These are phyloP conservation scores for Lactuca sativa DNA, from an alignment of 129 eudicot species.

Conservation along the genomic window DNA sequence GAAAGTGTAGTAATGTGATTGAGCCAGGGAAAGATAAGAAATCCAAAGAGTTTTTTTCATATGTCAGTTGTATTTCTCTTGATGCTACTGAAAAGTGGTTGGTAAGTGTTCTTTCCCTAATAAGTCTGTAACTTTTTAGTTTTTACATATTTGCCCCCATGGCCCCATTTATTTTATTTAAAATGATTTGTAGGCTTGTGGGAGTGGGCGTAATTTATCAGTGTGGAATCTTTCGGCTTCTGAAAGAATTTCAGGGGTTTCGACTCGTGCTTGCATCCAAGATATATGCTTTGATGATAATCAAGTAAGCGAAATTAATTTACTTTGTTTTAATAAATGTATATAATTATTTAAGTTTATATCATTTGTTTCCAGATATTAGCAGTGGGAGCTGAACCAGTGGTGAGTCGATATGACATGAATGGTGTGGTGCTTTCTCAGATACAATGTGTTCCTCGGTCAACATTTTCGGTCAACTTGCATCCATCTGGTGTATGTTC, in stretches of 20 bases:
- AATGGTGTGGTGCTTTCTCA: constrained; percentile 75
- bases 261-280: constrained; percentile 57
- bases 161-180: not conserved
- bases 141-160: not conserved
- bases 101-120: constrained; percentile 51
- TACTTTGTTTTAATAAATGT: not conserved
- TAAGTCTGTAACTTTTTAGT: not conserved
- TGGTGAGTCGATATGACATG: constrained; percentile 74
- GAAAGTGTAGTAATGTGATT: constrained; percentile 70
- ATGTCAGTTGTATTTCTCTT: constrained; percentile 83
- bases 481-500: constrained; percentile 89
- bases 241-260: constrained; percentile 62
- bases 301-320: constrained; percentile 48
- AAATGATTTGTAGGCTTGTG: constrained; percentile 62
- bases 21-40: constrained; percentile 50
- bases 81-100: constrained; percentile 98
- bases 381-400: constrained; percentile 91
- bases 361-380: constrained; percentile 54
- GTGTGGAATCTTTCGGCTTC: constrained; percentile 92
- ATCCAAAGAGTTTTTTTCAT: constrained; percentile 43
- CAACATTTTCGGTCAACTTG: constrained; percentile 76
- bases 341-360: not conserved
- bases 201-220: constrained; percentile 67
- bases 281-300: constrained; percentile 82
- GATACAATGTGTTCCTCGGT: constrained; percentile 78